Percentiles rank a stretch among this genome's conserved stretches.
phyloP scores from a whole-genome alignment of 257 asterid species.

The Craterostigma plantagineum region DNA sequence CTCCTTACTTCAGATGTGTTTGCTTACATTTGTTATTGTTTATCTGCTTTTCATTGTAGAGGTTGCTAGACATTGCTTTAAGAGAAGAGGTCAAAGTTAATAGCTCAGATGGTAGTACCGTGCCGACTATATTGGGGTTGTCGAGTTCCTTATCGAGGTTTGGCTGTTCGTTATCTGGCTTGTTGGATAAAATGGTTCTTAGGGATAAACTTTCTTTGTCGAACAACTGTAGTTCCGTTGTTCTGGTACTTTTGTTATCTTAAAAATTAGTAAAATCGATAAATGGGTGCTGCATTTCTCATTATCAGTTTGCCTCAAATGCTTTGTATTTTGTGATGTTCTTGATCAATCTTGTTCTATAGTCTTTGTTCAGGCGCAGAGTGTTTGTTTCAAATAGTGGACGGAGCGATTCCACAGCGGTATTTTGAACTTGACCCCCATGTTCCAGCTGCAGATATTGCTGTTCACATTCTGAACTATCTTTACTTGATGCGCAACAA shows the following conservation, averaged over 20 bases:
- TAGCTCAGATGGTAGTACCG: slow-evolving; percentile 25
- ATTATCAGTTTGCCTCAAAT: background rate
- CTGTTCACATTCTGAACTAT: slow-evolving; percentile 56
- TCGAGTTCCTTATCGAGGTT: slow-evolving; percentile 86
- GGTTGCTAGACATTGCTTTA: slow-evolving; percentile 58
- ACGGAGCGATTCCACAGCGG: slow-evolving; percentile 49
- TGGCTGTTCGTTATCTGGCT: slow-evolving; percentile 10
- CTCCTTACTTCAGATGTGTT: background rate
- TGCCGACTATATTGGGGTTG: slow-evolving; percentile 71
- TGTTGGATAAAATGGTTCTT: too few species aligned
- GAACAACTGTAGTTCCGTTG: too few species aligned
- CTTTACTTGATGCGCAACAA: slow-evolving; percentile 73
- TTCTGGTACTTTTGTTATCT: too few species aligned
- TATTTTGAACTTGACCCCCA: slow-evolving; percentile 28
- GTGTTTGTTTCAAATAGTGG: slow-evolving; percentile 64
- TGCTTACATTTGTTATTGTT: background rate
- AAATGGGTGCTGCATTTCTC: too few species aligned
- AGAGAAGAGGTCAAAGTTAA: slow-evolving; percentile 66
- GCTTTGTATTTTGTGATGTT: slow-evolving; percentile 6
- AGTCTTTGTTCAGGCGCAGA: slow-evolving; percentile 93
- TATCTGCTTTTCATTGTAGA: slow-evolving; percentile 20
- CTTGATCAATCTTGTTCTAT: slow-evolving; percentile 20
- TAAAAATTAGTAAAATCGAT: too few species aligned
- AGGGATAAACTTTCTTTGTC: too few species aligned
- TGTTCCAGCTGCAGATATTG: slow-evolving; percentile 47